A percentile compares a stretch with the other conserved stretches of the same genome.
Conservation (phyloP, 179 eudicot species). For the Amaranthus tricolor region DNA sequence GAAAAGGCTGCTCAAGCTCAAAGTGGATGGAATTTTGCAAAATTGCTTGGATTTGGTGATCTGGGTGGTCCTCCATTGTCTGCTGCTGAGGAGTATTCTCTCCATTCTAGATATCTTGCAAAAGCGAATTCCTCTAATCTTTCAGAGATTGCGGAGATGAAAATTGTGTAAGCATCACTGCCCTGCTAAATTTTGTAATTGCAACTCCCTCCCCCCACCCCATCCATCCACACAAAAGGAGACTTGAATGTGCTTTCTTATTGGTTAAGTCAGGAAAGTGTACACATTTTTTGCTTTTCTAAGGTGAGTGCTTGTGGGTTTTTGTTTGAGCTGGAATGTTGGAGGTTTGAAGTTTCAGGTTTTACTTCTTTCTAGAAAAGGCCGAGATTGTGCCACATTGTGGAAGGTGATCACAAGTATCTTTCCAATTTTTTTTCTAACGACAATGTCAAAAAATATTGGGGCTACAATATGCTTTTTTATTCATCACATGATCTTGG, state of each 20-base stretch:
- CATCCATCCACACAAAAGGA: background rate
- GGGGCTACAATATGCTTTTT: background rate
- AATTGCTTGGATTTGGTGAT: constrained; percentile 88
- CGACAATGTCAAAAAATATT: background rate
- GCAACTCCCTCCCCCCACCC: background rate
- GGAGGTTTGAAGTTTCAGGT: no score
- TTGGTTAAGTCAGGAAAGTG: background rate
- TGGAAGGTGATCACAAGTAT: background rate
- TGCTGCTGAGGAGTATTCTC: constrained; percentile 93
- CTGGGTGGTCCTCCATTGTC: constrained; percentile 83
- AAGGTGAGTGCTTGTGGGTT: no score
- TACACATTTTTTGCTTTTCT: background rate
- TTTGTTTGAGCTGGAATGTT: no score
- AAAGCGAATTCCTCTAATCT: constrained; percentile 91
- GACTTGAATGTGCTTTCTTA: background rate
- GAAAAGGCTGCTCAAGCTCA: constrained; percentile 90
- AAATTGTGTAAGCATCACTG: constrained; percentile 68
- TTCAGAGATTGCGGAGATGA: constrained; percentile 98
- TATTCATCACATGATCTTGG: background rate
- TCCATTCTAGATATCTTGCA: constrained; percentile 90
- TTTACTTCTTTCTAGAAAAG: background rate
- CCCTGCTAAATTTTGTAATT: constrained; percentile 8
- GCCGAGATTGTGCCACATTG: background rate
- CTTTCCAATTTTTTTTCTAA: background rate
- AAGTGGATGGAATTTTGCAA: constrained; percentile 64